Evolutionary conservation across 331 rosid genomes (phyloP).

Genomic region (Dryas integrifolia): DNA sequence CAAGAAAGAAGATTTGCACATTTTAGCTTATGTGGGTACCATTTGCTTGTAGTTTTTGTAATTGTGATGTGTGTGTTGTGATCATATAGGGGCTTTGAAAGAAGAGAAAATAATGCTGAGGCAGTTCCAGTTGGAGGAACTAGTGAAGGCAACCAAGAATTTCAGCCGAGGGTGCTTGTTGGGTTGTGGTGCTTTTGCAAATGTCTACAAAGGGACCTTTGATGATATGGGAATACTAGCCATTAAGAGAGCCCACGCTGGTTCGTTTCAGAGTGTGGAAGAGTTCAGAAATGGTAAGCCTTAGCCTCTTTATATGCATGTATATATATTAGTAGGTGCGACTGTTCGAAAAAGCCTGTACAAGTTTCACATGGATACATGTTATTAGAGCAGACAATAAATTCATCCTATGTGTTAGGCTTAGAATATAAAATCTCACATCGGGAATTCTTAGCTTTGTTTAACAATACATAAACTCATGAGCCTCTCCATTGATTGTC

Average conservation of each 20-base stretch:
- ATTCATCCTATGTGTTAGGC: too few relatives aligned
- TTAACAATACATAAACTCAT: too few relatives aligned
- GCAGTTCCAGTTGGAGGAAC: conserved; percentile 54
- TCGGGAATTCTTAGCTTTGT: too few relatives aligned
- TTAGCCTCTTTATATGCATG: neutral
- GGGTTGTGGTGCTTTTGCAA: conserved; percentile 82
- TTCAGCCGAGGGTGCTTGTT: conserved; percentile 58
- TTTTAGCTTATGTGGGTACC: neutral
- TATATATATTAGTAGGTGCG: too few relatives aligned
- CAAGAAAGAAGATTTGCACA: neutral
- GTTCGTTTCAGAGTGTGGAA: conserved; percentile 47
- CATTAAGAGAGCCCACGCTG: conserved; percentile 63
- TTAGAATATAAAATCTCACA: too few relatives aligned
- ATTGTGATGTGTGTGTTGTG: neutral
- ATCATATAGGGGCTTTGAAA: conserved; percentile 28
- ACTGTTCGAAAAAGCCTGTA: neutral
- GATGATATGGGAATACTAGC: conserved; percentile 55
- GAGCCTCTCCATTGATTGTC: too few relatives aligned
- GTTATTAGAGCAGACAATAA: too few relatives aligned
- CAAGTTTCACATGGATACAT: neutral
- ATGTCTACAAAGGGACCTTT: conserved; percentile 62
- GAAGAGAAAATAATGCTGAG: conserved; percentile 43
- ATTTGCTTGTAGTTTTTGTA: too few relatives aligned
- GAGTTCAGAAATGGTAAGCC: conserved; percentile 74
- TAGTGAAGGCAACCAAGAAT: conserved; percentile 60